Evolutionary conservation across 257 asterid genomes (phyloP).

Genomic region (Solanum lycopersicoides): DNA sequence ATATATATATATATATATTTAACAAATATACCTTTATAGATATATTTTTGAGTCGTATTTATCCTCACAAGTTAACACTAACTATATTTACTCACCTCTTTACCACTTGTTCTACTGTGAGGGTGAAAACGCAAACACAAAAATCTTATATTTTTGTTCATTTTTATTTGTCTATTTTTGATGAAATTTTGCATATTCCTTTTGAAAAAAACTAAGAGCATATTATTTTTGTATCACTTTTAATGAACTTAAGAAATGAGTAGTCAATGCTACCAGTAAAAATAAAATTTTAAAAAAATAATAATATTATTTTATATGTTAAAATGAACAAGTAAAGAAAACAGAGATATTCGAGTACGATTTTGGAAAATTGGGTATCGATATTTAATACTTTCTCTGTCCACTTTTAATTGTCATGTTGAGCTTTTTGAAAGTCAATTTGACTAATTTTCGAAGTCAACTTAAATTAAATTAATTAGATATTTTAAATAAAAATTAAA

Average conservation of each 20-base stretch:
- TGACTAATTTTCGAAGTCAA: too few species aligned
- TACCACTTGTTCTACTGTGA: neutral
- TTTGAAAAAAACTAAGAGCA: too few species aligned
- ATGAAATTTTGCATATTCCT: neutral
- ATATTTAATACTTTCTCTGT: neutral
- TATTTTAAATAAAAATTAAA: too few species aligned
- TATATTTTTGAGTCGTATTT: too few species aligned
- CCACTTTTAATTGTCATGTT: too few species aligned
- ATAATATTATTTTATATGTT: neutral
- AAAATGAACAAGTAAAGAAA: neutral
- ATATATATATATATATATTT: too few species aligned
- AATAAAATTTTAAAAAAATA: neutral
- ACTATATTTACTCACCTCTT: neutral
- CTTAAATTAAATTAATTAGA: too few species aligned
- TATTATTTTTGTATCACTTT: too few species aligned
- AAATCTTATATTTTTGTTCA: neutral
- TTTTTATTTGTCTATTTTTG: too few species aligned
- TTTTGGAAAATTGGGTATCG: neutral
- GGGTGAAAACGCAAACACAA: neutral
- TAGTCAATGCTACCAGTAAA: neutral
- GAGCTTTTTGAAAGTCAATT: accelerated
- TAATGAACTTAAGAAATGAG: neutral
- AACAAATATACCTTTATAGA: too few species aligned
- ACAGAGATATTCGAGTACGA: neutral
- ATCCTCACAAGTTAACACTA: neutral